Conservation (phyloP, 129 eudicot genomes). For the Logfia minima region DNA sequence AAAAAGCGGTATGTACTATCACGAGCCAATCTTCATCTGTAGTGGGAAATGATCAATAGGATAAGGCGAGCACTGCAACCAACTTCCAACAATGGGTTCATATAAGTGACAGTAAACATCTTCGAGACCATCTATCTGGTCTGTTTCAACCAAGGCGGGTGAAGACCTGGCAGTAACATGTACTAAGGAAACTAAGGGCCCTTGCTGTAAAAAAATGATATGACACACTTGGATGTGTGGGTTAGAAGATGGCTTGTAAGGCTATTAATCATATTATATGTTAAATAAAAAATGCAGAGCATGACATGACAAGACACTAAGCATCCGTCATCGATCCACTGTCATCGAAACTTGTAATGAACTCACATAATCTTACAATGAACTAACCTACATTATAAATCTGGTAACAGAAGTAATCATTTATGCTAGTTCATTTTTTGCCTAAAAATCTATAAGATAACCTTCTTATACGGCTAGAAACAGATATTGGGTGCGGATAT, state of each 20-base stretch:
- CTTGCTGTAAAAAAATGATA: slow-evolving; percentile 27
- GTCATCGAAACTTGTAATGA: not conserved
- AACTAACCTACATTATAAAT: slow-evolving; percentile 12
- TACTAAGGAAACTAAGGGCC: slow-evolving; percentile 13
- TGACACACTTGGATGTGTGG: slow-evolving; percentile 34
- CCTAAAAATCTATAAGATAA: not conserved
- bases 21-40: slow-evolving; percentile 32
- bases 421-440: slow-evolving; percentile 11
- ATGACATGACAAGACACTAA: not conserved
- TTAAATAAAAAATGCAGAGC: not conserved
- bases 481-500: not conserved
- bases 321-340: slow-evolving; percentile 5
- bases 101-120: slow-evolving; percentile 19
- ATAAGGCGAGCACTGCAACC: slow-evolving; percentile 29
- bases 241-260: slow-evolving; percentile 28
- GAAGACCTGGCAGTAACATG: slow-evolving; percentile 25
- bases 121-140: slow-evolving; percentile 17
- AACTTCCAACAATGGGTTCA: slow-evolving; percentile 30
- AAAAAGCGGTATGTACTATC: slow-evolving; percentile 6
- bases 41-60: slow-evolving; percentile 18
- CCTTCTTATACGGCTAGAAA: not conserved
- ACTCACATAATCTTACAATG: not conserved
- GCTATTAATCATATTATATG: slow-evolving; percentile 16
- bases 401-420: not conserved
- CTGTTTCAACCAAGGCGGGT: slow-evolving; percentile 21